Evolutionary conservation across 148 eudicot genomes (phyloP).

Genomic region (Heliamphora exappendiculata): DNA sequence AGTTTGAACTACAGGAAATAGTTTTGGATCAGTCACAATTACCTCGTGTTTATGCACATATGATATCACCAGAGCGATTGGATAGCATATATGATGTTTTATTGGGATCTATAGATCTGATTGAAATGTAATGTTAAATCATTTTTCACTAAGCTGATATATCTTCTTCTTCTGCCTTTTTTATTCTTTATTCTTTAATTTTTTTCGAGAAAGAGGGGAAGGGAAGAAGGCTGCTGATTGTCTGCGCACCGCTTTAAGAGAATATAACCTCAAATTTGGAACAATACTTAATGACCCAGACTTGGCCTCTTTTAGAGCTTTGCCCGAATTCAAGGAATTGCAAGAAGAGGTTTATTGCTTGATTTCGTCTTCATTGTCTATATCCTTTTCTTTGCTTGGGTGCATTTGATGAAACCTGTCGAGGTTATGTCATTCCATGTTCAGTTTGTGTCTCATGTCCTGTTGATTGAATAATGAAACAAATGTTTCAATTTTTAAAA

Average conservation of each 20-base stretch:
- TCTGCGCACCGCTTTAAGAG: conserved; percentile 83
- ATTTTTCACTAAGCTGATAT: conserved; percentile 2
- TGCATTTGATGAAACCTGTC: neutral
- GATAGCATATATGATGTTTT: neutral
- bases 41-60: neutral
- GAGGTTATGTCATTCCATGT: neutral
- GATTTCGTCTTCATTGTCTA: conserved; percentile 1
- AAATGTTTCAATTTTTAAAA: too few species aligned
- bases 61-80: neutral
- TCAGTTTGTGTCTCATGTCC: conserved; percentile 5
- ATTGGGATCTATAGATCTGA: neutral
- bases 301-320: conserved; percentile 90
- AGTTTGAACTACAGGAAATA: too few species aligned
- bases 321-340: conserved; percentile 90
- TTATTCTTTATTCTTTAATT: conserved; percentile 13
- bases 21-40: neutral
- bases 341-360: conserved; percentile 81
- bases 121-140: neutral
- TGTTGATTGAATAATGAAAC: neutral
- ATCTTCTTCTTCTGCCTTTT: conserved; percentile 8
- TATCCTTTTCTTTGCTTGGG: neutral
- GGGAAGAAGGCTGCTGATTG: conserved; percentile 88
- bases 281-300: conserved; percentile 99
- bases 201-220: conserved; percentile 76
- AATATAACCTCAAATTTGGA: conserved; percentile 85